These are phyloP conservation scores for Echites panduratus DNA, from an alignment of 257 asterid species.

Conservation along the genomic window DNA sequence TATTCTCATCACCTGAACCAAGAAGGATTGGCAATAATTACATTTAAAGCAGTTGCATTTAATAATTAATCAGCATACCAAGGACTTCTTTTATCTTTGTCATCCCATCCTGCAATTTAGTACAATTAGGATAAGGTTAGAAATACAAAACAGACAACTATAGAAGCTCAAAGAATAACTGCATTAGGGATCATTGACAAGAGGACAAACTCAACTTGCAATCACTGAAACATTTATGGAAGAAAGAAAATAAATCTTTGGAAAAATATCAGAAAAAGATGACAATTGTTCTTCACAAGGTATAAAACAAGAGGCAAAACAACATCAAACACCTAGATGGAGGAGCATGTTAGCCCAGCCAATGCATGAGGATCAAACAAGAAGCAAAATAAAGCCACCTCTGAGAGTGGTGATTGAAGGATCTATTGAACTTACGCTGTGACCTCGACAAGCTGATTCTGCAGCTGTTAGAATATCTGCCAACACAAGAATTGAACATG, in stretches of 20 bases:
- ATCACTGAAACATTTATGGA: neutral
- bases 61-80: conserved; percentile 43
- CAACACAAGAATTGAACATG: conserved; percentile 18
- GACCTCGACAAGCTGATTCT: conserved; percentile 64
- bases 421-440: conserved; percentile 55
- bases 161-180: neutral
- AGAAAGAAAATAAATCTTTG: neutral
- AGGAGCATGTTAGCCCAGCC: neutral
- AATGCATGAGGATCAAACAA: neutral
- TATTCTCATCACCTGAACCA: neutral
- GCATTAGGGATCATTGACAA: neutral
- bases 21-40: neutral
- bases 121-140: conserved; percentile 6
- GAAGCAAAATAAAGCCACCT: neutral
- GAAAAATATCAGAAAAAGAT: neutral
- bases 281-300: neutral
- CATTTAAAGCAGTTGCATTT: neutral
- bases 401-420: neutral
- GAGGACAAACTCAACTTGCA: neutral
- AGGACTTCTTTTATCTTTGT: conserved; percentile 66
- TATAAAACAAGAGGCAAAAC: neutral
- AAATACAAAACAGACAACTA: neutral
- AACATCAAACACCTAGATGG: neutral
- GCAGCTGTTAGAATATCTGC: conserved; percentile 76
- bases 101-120: conserved; percentile 65